phyloP scores from a whole-genome alignment of 176 grass and related monocot genomes.

The Paspalum vaginatum region DNA sequence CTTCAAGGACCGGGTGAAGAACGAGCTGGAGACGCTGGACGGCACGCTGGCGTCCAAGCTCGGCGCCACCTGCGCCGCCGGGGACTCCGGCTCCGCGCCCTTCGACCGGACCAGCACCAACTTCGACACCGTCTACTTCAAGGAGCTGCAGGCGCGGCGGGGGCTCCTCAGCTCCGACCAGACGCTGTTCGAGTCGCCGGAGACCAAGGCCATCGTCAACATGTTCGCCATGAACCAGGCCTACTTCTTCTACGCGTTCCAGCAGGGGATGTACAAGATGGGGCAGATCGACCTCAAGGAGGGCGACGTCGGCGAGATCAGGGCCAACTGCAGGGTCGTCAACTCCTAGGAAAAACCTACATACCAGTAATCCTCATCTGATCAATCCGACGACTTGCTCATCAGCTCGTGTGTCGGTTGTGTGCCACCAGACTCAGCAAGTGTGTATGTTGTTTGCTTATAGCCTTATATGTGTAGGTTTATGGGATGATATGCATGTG shows the following conservation, averaged over 20 bases:
- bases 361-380: too few relatives aligned
- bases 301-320: conserved; percentile 67
- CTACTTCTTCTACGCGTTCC: conserved; percentile 83
- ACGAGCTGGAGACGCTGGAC: conserved; percentile 52
- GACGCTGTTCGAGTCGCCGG: conserved; percentile 63
- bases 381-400: too few relatives aligned
- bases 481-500: not conserved
- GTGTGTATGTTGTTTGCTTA: not conserved
- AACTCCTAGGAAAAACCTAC: conserved; percentile 34
- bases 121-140: conserved; percentile 76
- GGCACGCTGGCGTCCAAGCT: conserved; percentile 36
- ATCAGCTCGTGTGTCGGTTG: not conserved
- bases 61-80: conserved; percentile 46
- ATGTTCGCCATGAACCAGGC: conserved; percentile 63
- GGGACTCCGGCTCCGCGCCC: conserved; percentile 49
- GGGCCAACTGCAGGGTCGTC: conserved; percentile 56
- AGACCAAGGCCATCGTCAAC: conserved; percentile 64
- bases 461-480: not conserved
- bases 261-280: conserved; percentile 88
- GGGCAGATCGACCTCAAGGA: conserved; percentile 81
- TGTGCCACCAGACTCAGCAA: not conserved
- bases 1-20: conserved; percentile 53
- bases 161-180: conserved; percentile 81
- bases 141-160: conserved; percentile 55
- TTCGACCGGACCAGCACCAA: conserved; percentile 65